Evolutionary conservation across 441 rosid genomes (phyloP).

Genomic region (Flueggea neowawraea): DNA sequence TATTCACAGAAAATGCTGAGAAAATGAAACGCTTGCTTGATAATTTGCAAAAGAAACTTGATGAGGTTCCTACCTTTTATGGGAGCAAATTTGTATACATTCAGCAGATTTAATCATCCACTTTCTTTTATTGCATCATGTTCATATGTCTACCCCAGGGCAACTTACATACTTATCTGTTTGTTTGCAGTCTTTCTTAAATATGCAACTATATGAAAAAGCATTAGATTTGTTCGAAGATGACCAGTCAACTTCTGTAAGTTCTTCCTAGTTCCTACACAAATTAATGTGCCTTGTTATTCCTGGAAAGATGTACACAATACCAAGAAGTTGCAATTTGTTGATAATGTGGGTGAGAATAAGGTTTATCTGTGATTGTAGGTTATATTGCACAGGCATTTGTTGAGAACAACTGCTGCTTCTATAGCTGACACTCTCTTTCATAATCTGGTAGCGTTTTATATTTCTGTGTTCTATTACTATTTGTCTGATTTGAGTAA

Average conservation of each 20-base stretch:
- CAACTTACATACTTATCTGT: conserved; percentile 2
- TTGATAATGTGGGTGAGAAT: conserved; percentile 15
- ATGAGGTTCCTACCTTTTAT: conserved; percentile 58
- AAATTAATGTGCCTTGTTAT: background rate
- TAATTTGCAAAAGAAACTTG: conserved; percentile 84
- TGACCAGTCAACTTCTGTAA: conserved; percentile 85
- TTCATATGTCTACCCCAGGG: background rate
- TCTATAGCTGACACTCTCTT: conserved; percentile 66
- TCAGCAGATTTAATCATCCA: background rate
- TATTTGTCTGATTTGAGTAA: conserved; percentile 7
- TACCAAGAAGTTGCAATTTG: conserved; percentile 15
- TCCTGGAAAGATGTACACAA: background rate
- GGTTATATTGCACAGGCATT: conserved; percentile 90
- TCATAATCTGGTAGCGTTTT: conserved; percentile 59
- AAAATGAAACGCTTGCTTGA: conserved; percentile 72
- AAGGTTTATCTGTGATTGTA: conserved; percentile 30
- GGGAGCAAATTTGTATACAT: conserved; percentile 12
- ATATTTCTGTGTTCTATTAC: conserved; percentile 14
- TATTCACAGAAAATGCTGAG: conserved; percentile 86
- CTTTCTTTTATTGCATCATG: background rate
- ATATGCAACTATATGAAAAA: conserved; percentile 90
- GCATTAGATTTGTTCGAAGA: conserved; percentile 91
- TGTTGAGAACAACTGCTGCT: conserved; percentile 82
- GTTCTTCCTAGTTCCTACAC: conserved; percentile 23
- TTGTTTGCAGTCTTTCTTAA: conserved; percentile 71